These are phyloP conservation scores for Sporothrix curviconia DNA, from an alignment of 2,329 filamentous ascomycete genomes.

Conservation along the genomic window DNA sequence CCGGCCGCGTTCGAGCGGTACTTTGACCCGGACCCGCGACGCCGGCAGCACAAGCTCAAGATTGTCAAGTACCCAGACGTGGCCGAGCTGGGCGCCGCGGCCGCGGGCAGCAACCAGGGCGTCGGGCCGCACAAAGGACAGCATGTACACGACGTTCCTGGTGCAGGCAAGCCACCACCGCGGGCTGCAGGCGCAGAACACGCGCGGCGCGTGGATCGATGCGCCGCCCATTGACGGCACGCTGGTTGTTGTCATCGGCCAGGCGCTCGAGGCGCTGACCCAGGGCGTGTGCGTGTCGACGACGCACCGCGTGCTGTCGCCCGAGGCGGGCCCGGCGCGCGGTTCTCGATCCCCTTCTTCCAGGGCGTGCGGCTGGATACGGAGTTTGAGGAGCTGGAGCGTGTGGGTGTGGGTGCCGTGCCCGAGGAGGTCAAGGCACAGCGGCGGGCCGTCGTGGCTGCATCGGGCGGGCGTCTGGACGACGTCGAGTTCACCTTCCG, in stretches of 20 bases:
- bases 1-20: slow-evolving; percentile 66
- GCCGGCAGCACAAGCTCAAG: slow-evolving; percentile 79
- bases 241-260: slow-evolving; percentile 80
- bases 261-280: slow-evolving; percentile 79
- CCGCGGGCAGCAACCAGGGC: slow-evolving; percentile 33
- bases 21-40: slow-evolving; percentile 54
- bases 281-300: slow-evolving; percentile 75
- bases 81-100: slow-evolving; percentile 45
- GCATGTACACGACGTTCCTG: slow-evolving; percentile 75
- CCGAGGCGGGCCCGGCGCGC: slow-evolving; percentile 61
- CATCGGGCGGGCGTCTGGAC: slow-evolving; percentile 51
- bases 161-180: slow-evolving; percentile 71
- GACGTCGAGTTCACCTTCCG: slow-evolving; percentile 86
- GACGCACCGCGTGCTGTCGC: slow-evolving; percentile 76
- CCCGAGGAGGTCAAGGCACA: slow-evolving; percentile 58
- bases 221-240: slow-evolving; percentile 69
- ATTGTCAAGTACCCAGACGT: slow-evolving; percentile 80
- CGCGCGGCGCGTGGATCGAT: slow-evolving; percentile 72
- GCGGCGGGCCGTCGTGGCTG: slow-evolving; percentile 49
- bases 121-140: slow-evolving; percentile 81
- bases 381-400: slow-evolving; percentile 69
- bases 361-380: slow-evolving; percentile 77
- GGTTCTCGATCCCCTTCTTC: slow-evolving; percentile 82
- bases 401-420: slow-evolving; percentile 47
- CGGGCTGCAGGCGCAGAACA: slow-evolving; percentile 79